A percentile compares a stretch with the other conserved stretches of the same genome.
Conservation (phyloP, 768 basidiomycete species). For the Trametes coccinea region DNA sequence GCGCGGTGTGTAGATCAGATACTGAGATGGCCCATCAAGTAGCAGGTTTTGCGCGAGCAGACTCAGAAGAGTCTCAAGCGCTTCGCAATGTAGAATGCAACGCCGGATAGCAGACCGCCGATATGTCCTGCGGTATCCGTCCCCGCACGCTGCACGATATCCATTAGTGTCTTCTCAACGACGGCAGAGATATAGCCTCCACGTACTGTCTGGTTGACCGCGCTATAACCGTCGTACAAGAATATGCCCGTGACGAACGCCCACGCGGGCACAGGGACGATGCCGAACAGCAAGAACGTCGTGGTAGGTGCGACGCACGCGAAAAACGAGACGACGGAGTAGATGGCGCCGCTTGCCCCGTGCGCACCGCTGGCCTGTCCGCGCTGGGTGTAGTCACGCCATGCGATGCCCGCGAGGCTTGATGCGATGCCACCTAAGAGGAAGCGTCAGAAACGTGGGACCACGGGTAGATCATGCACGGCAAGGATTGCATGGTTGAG, state of each 20-base stretch:
- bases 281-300: constrained; percentile 70
- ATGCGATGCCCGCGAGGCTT: constrained; percentile 50
- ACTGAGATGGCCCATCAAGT: background rate
- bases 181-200: background rate
- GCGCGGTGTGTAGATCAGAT: background rate
- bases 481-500: background rate
- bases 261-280: constrained; percentile 83
- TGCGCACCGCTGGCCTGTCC: constrained; percentile 40
- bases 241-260: constrained; percentile 67
- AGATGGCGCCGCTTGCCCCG: constrained; percentile 82
- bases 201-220: constrained; percentile 38
- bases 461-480: background rate
- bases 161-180: too few species aligned
- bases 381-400: constrained; percentile 40
- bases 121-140: constrained; percentile 70
- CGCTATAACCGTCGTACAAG: constrained; percentile 52
- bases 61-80: constrained; percentile 27
- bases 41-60: background rate
- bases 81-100: constrained; percentile 47
- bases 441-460: background rate
- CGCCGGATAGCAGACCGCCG: constrained; percentile 63
- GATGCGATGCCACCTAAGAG: constrained; percentile 60
- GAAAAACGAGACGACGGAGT: constrained; percentile 67
- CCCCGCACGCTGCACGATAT: constrained; percentile 42
- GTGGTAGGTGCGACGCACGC: constrained; percentile 68